These are phyloP conservation scores for Carex cristatella DNA, from an alignment of 176 grass and related monocot species.

Conservation along the genomic window DNA sequence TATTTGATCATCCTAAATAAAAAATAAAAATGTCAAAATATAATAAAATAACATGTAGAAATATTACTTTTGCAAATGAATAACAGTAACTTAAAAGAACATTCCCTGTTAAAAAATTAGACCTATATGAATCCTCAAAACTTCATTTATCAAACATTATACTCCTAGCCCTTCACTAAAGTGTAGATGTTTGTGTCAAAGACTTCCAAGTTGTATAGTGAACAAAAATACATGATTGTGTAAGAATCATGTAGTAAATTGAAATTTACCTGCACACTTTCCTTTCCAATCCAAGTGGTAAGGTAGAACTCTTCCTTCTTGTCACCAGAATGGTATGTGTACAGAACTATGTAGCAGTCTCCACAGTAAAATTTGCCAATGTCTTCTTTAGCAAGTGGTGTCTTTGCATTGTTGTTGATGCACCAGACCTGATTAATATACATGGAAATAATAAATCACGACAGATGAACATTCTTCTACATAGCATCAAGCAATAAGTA, in stretches of 20 bases:
- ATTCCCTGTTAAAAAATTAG: background rate
- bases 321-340: slow-evolving; percentile 85
- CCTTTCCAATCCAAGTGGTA: slow-evolving; percentile 79
- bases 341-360: slow-evolving; percentile 92
- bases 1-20: slow-evolving; percentile 66
- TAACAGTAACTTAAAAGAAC: background rate
- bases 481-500: slow-evolving; percentile 1
- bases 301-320: slow-evolving; percentile 96
- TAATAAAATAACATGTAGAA: slow-evolving; percentile 2
- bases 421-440: slow-evolving; percentile 68
- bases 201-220: background rate
- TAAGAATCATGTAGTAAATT: background rate
- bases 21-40: slow-evolving; percentile 6
- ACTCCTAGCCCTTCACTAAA: background rate
- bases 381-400: slow-evolving; percentile 63
- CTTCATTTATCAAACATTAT: background rate
- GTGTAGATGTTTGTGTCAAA: background rate
- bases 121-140: background rate
- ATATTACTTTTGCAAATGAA: background rate
- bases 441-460: background rate
- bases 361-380: slow-evolving; percentile 91
- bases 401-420: slow-evolving; percentile 62
- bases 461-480: background rate
- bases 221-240: background rate
- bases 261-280: slow-evolving; percentile 62